phyloP scores from a whole-genome alignment of 768 basidiomycete species.

The Boletus tylopilopsis region DNA sequence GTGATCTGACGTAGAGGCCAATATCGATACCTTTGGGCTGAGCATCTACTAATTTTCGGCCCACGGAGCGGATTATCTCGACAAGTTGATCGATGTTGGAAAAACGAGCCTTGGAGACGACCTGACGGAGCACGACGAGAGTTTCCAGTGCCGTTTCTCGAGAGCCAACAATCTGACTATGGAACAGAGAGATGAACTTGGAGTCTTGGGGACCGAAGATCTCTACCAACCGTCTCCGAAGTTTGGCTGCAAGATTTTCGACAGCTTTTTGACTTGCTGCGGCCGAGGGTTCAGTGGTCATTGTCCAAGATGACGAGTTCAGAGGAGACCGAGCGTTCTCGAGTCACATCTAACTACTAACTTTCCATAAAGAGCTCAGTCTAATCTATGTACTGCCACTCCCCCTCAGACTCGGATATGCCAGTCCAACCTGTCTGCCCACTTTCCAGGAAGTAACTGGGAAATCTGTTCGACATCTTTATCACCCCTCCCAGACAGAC shows the following conservation, averaged over 20 bases:
- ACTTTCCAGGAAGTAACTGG: slow-evolving; percentile 86
- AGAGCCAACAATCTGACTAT: slow-evolving; percentile 89
- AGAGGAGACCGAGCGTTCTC: no score
- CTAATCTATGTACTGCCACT: background rate
- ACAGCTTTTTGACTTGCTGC: slow-evolving; percentile 54
- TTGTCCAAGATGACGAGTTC: slow-evolving; percentile 20
- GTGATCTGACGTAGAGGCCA: slow-evolving; percentile 1
- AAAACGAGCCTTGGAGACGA: slow-evolving; percentile 84
- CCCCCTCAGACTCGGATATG: slow-evolving; percentile 53
- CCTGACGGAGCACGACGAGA: slow-evolving; percentile 80
- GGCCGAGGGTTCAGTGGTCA: slow-evolving; percentile 40
- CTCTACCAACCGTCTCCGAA: slow-evolving; percentile 63
- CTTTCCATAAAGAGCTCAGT: slow-evolving; percentile 17
- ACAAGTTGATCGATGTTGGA: slow-evolving; percentile 84
- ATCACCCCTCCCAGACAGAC: slow-evolving; percentile 92
- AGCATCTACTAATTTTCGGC: slow-evolving; percentile 78
- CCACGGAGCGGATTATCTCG: slow-evolving; percentile 72
- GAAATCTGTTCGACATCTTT: slow-evolving; percentile 98
- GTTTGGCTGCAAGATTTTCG: slow-evolving; percentile 64
- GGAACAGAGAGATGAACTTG: slow-evolving; percentile 1
- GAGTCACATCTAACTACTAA: slow-evolving; percentile 17
- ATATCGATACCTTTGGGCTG: slow-evolving; percentile 81
- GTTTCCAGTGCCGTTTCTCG: slow-evolving; percentile 88
- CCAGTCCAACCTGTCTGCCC: slow-evolving; percentile 95
- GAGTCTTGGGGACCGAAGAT: slow-evolving; percentile 34